Base-by-base conservation (phyloP, 2,329 filamentous ascomycete genomes). In the Ascocoryne sarcoides region DNA sequence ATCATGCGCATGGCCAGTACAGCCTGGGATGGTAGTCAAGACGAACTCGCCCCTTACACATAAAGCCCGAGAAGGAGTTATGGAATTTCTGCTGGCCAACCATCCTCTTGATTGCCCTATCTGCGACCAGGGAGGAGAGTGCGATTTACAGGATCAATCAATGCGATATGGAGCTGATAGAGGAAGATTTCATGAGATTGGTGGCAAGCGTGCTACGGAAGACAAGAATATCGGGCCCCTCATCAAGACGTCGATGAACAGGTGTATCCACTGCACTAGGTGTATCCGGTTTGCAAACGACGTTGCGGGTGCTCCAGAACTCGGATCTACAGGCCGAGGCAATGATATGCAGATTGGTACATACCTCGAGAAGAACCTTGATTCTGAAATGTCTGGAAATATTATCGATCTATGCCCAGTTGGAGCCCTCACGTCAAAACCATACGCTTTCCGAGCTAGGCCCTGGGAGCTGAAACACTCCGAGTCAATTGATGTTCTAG, bases 201-300 rank as follows among this genome's bases (percentile, higher is more conserved):
- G 77, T 41, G 92, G 92, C 67, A 98, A 98, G 76, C 85, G 92
- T 71, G 92, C 88, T 18, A 89, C 95, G 29, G 92, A 98, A 70
- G 92, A 98, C 67, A 98, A 98, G 76, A 96, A 98, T 66, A 95
- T 98, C 59, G 92, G 92, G 26, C 92, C 92, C 39, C 67, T 98
- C 54, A 85, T 98, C 69, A 98, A 98, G 78, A 98, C 92, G 3
- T 98, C 92, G 36, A 98, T 98, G 92, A 98, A 98, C 75, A 79
- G 92, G 63, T 98, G 92, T 67, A 98, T 98, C 59, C 92, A 98
- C 72, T 98, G 92, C 74, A 98, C 92, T 49, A 81, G 92, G 59
- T 98, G 92, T 67, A 79, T 98, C 55, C 88, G 92, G 60, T 98
- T 98, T 66, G 85, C 92, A 62, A 98, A 96, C 67, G 92, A 98